phyloP scores from a whole-genome alignment of 31 red algal species.

The Asparagopsis taxiformis region DNA sequence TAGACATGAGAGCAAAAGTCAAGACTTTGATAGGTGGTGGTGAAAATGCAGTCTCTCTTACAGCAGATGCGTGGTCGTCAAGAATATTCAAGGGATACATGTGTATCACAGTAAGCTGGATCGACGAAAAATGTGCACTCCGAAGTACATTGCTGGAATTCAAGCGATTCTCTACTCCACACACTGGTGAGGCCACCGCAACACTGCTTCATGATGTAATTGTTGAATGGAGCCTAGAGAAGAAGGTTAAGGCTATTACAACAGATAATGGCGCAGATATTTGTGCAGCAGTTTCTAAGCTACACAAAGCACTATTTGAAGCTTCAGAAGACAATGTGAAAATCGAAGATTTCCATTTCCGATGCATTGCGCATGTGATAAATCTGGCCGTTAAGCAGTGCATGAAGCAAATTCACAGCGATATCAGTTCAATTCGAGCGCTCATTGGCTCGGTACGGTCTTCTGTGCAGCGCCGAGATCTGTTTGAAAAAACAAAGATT shows the following conservation, averaged over 20 bases:
- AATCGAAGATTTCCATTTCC: neutral
- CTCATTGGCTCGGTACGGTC: neutral
- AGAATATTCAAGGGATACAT: conserved; percentile 1
- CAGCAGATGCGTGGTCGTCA: conserved; percentile 7
- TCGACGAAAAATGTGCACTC: neutral
- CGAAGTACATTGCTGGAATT: neutral
- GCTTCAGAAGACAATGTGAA: neutral
- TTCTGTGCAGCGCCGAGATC: neutral
- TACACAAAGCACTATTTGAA: neutral
- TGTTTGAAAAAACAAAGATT: neutral
- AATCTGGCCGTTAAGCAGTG: neutral
- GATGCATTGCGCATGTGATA: neutral
- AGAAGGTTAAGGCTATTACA: neutral
- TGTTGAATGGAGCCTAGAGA: neutral
- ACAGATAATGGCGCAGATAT: neutral
- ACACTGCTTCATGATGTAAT: neutral
- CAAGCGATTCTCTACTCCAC: neutral
- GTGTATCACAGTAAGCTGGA: neutral
- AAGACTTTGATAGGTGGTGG: neutral
- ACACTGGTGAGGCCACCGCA: neutral
- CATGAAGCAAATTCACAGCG: neutral
- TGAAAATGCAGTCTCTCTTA: neutral
- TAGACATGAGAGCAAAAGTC: neutral
- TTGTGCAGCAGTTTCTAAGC: neutral
- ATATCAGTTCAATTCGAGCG: neutral